Conservation (phyloP, 441 rosid genomes). For the Adansonia gregorii region DNA sequence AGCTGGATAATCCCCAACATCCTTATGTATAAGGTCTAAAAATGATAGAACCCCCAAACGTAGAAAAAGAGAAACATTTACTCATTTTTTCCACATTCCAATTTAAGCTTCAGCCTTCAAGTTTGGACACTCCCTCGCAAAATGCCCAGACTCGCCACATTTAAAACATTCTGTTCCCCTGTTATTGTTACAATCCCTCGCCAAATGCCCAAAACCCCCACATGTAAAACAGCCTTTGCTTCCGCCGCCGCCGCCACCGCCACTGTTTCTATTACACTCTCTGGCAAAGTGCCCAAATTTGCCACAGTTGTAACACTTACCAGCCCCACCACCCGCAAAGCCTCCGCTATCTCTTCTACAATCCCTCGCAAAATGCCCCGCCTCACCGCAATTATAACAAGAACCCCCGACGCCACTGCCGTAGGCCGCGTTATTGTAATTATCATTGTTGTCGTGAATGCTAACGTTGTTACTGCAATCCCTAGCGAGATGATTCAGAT, state of each 20-base stretch:
- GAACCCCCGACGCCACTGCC: constrained; percentile 27
- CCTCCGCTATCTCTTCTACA: constrained; percentile 36
- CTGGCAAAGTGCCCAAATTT: constrained; percentile 74
- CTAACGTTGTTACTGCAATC: constrained; percentile 51
- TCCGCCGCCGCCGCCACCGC: constrained; percentile 31
- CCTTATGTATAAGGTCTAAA: constrained; percentile 26
- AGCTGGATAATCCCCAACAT: constrained; percentile 5
- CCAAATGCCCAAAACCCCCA: constrained; percentile 56
- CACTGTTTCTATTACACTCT: constrained; percentile 56
- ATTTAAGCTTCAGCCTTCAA: constrained; percentile 26
- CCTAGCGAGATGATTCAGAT: constrained; percentile 63
- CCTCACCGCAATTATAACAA: constrained; percentile 62
- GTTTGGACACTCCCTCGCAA: constrained; percentile 48
- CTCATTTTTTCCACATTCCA: constrained; percentile 34
- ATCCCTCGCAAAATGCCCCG: constrained; percentile 66
- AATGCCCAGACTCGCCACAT: constrained; percentile 47
- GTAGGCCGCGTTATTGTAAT: no score
- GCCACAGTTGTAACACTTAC: constrained; percentile 66
- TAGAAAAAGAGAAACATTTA: constrained; percentile 33
- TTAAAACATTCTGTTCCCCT: constrained; percentile 37
- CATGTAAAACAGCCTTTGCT: constrained; percentile 45
- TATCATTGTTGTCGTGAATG: background rate
- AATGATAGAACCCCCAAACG: constrained; percentile 14
- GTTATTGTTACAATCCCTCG: constrained; percentile 43
- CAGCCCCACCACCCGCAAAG: constrained; percentile 37